Evolutionary conservation across 2,329 filamentous ascomycete genomes (phyloP).

Genomic region (Aspergillus thermomutatus): DNA sequence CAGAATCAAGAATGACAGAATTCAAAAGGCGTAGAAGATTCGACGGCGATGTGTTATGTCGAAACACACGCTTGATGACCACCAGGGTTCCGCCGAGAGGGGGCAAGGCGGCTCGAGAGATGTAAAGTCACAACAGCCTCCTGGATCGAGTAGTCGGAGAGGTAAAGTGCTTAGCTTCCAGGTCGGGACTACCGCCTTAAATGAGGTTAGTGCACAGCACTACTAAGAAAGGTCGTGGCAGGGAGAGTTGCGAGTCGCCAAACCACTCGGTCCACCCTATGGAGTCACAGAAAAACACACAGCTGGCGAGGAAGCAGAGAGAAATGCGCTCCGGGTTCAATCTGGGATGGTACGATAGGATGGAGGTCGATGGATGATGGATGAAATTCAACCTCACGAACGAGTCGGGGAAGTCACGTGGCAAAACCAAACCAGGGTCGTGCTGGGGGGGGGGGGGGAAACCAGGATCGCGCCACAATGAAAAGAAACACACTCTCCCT

Average conservation of each 20-base stretch:
- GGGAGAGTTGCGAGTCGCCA: background rate
- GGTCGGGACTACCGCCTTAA: conserved; percentile 24
- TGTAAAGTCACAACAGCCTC: conserved; percentile 22
- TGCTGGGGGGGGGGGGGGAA: background rate
- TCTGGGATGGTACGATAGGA: conserved; percentile 4
- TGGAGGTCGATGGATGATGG: conserved; percentile 19
- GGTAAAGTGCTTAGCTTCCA: conserved; percentile 20
- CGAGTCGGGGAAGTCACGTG: conserved; percentile 1
- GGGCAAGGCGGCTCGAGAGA: conserved; percentile 9
- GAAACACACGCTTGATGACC: conserved; percentile 13
- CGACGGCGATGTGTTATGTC: conserved; percentile 9
- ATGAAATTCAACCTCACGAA: background rate
- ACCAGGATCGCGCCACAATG: too few relatives aligned
- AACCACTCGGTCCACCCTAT: conserved; percentile 8
- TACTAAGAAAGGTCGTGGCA: conserved; percentile 14
- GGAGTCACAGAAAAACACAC: conserved; percentile 4
- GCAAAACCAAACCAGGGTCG: background rate
- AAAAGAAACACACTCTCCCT: too few relatives aligned
- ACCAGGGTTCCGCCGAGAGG: conserved; percentile 23
- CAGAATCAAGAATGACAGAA: conserved; percentile 7
- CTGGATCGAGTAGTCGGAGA: conserved; percentile 18
- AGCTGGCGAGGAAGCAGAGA: conserved; percentile 5
- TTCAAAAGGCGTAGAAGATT: background rate
- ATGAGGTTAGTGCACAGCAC: conserved; percentile 24
- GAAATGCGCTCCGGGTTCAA: conserved; percentile 7